phyloP scores from a whole-genome alignment of 1,139 yeast species.

The Saccharomyces hybrid region DNA sequence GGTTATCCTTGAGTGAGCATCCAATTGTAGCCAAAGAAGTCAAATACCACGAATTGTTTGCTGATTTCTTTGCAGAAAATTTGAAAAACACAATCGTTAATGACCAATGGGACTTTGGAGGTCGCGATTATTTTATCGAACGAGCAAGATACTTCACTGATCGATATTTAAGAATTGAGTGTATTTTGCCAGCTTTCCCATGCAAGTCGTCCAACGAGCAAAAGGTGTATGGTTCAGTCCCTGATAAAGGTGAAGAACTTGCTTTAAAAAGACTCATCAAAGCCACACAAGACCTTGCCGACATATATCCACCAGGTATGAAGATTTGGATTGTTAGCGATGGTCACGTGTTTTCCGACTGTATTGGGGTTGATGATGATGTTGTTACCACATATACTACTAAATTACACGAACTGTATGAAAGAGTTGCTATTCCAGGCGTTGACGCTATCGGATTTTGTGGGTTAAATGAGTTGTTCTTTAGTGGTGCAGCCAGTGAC shows the following conservation, averaged over 20 bases:
- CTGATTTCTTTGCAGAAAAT: conserved; percentile 37
- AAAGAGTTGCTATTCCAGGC: conserved; percentile 23
- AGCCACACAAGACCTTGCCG: conserved; percentile 30
- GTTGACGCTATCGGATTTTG: conserved; percentile 34
- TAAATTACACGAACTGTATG: conserved; percentile 39
- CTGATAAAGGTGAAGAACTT: conserved; percentile 43
- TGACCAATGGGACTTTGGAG: conserved; percentile 46
- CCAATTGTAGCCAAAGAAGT: conserved; percentile 11
- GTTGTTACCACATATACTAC: conserved; percentile 44
- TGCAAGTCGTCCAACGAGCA: conserved; percentile 51
- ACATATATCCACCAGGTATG: conserved; percentile 49
- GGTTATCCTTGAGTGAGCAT: conserved; percentile 19
- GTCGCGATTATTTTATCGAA: conserved; percentile 37
- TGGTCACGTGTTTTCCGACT: conserved; percentile 60
- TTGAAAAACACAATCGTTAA: conserved; percentile 42
- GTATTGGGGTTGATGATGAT: conserved; percentile 49
- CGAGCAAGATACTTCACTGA: conserved; percentile 44
- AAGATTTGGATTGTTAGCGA: conserved; percentile 53
- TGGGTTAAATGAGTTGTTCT: conserved; percentile 36
- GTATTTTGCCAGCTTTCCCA: conserved; percentile 58
- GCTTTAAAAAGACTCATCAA: conserved; percentile 34
- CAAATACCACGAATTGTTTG: conserved; percentile 27
- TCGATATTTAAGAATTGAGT: conserved; percentile 42
- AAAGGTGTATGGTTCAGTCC: conserved; percentile 45
- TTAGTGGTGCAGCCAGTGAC: conserved; percentile 23